Conservation (phyloP, 1,284 basidiomycete species). For the Cutaneotrichosporon spelunceum region DNA sequence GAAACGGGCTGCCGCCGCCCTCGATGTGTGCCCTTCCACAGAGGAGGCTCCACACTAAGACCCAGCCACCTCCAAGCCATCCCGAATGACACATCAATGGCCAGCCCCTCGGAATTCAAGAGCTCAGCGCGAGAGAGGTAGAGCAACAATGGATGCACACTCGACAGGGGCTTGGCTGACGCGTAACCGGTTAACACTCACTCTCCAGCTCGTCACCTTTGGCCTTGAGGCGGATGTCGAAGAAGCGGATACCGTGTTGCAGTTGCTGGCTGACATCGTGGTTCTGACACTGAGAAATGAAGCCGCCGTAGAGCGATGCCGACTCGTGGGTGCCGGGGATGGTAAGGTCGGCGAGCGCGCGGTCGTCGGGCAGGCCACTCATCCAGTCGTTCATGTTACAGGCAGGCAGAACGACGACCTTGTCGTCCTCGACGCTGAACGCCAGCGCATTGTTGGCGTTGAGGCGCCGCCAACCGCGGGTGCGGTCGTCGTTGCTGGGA, state of each 20-base stretch:
- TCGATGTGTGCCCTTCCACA: too few relatives aligned
- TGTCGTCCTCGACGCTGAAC: slow-evolving; percentile 18
- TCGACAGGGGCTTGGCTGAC: too few relatives aligned
- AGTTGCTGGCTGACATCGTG: slow-evolving; percentile 47
- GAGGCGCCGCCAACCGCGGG: slow-evolving; percentile 20
- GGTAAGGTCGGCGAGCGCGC: slow-evolving; percentile 21
- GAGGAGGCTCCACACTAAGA: too few relatives aligned
- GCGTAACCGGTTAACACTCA: slow-evolving; percentile 20
- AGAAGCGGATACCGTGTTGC: slow-evolving; percentile 62
- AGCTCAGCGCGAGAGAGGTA: too few relatives aligned
- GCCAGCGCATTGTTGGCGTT: slow-evolving; percentile 15
- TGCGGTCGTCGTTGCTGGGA: slow-evolving; percentile 10
- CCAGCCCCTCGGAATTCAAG: background rate
- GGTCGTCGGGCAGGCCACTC: slow-evolving; percentile 21
- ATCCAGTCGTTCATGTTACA: slow-evolving; percentile 14
- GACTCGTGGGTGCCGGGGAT: slow-evolving; percentile 22
- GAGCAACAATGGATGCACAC: too few relatives aligned
- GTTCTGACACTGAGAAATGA: slow-evolving; percentile 49
- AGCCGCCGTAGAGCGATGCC: slow-evolving; percentile 18
- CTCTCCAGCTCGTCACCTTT: slow-evolving; percentile 55
- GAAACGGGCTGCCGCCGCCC: background rate
- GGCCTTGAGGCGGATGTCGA: slow-evolving; percentile 74
- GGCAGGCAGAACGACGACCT: slow-evolving; percentile 16
- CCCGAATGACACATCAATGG: too few relatives aligned
- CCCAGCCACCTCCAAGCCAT: too few relatives aligned